phyloP scores from a whole-genome alignment of 1,284 basidiomycete species.

The Cutaneotrichosporon sp. region DNA sequence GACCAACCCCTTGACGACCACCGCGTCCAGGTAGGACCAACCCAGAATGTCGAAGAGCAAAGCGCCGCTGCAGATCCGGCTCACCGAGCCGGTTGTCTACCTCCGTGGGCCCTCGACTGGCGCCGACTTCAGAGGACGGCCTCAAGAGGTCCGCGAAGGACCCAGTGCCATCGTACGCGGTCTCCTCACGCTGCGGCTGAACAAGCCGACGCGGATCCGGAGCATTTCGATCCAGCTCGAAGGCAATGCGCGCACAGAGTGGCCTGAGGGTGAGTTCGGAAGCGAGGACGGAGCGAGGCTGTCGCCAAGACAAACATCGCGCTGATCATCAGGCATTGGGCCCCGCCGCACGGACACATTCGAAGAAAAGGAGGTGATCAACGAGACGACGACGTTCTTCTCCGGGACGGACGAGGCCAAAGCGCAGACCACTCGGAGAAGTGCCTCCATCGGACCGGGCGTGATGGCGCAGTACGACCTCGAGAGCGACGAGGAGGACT shows the following conservation, averaged over 20 bases:
- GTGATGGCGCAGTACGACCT: slow-evolving; percentile 40
- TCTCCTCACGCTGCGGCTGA: slow-evolving; percentile 72
- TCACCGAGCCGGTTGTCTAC: slow-evolving; percentile 78
- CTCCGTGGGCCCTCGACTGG: slow-evolving; percentile 55
- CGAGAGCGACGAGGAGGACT: slow-evolving; percentile 44
- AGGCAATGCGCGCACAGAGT: slow-evolving; percentile 62
- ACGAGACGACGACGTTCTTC: slow-evolving; percentile 70
- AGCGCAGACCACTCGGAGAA: slow-evolving; percentile 51
- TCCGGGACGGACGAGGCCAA: slow-evolving; percentile 50
- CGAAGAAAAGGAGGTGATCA: slow-evolving; percentile 74
- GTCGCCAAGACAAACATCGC: neutral
- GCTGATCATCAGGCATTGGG: slow-evolving; percentile 60
- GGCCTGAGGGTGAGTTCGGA: slow-evolving; percentile 72
- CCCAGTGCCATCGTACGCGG: slow-evolving; percentile 79
- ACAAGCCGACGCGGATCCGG: slow-evolving; percentile 78
- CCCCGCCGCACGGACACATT: slow-evolving; percentile 70
- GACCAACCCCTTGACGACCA: neutral
- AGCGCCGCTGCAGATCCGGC: slow-evolving; percentile 61
- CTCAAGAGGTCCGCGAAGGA: slow-evolving; percentile 50
- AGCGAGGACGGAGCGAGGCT: neutral
- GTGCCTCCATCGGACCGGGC: slow-evolving; percentile 76
- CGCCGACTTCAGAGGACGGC: slow-evolving; percentile 51
- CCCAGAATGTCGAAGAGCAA: slow-evolving; percentile 78
- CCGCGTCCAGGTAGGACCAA: neutral
- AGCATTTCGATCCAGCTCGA: slow-evolving; percentile 75